phyloP scores from a whole-genome alignment of 371 early-diverging fungal genomes.

The Mucor irregularis region DNA sequence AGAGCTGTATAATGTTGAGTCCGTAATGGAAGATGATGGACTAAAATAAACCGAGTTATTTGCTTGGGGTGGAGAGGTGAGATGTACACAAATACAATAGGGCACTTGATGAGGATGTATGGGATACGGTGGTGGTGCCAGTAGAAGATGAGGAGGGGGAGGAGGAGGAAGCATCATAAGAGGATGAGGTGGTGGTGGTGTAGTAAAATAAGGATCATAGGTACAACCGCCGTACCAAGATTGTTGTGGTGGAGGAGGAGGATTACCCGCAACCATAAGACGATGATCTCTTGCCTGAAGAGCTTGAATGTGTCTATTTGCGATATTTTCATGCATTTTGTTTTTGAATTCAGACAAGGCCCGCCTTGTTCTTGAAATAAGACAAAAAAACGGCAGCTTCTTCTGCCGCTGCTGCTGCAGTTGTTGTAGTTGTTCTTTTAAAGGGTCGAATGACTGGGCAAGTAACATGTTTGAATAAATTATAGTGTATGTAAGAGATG shows the following conservation, averaged over 20 bases:
- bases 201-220: neutral
- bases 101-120: neutral
- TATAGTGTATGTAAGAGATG: neutral
- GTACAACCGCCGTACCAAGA: neutral
- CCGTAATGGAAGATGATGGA: neutral
- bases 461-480: constrained; percentile 2
- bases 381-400: neutral
- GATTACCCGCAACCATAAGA: neutral
- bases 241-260: neutral
- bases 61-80: neutral
- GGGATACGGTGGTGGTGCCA: too few species aligned
- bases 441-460: constrained; percentile 8
- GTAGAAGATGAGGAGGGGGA: too few species aligned
- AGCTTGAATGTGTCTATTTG: neutral
- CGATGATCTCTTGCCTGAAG: neutral
- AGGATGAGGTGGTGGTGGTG: neutral
- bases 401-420: too few species aligned
- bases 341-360: neutral
- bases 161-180: neutral
- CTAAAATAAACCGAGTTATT: too few species aligned
- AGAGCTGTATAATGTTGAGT: neutral
- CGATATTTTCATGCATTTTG: neutral
- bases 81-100: neutral
- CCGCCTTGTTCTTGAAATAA: neutral
- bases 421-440: neutral